Base-by-base conservation (phyloP, 805 yeast species). In the Nakazawaea pomicola region DNA sequence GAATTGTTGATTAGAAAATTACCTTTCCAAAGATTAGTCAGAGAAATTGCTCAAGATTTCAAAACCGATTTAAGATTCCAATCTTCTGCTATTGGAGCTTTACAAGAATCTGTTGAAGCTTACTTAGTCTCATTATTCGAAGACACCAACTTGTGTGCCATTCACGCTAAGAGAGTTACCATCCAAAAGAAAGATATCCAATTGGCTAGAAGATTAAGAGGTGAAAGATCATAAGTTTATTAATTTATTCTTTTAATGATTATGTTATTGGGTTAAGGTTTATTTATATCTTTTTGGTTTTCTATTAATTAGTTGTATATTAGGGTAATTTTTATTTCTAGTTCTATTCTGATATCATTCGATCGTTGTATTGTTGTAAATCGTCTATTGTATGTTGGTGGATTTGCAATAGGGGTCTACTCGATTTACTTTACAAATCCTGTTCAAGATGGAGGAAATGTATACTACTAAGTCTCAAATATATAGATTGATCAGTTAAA, bases 51-150 rank as follows among this genome's bases (percentile, higher is more conserved):
- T 50, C 91, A 84, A 68, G 96, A 89, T 65, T 84, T 85, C 79
- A 84, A 83, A 74, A 80, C 91, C 56, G 95, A 85, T 63, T 78
- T 89, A 68, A 83, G 96, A 76, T 91, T 93, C 83, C 97, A 91
- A 69, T 85, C 96, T 44, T 85, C 95, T 52, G 99, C 99, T 52
- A 84, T 91, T 53, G 90, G 95, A 71, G 99, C 99, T 54, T 75
- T 91, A 58, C 99, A 91, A 70, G 99, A 93, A 73, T 90, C 98
- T 49, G 96, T 91, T 49, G 99, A 91, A 76, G 97, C 97, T 60
- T 93, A 89, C 78, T 76, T 93, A 58, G 96, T 91, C 41, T 87
- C 96, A 47, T 71, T 91, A 60, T 93, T 91, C 56, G 98, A 91
- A 76, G 98, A 93, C 69, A 93, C 98, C 53, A 91, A 90, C 76